Evolutionary conservation across 805 yeast species (phyloP), one percentile per base, ranked within the genome.

Genomic region (Tetrapisispora nanseiensis): DNA sequence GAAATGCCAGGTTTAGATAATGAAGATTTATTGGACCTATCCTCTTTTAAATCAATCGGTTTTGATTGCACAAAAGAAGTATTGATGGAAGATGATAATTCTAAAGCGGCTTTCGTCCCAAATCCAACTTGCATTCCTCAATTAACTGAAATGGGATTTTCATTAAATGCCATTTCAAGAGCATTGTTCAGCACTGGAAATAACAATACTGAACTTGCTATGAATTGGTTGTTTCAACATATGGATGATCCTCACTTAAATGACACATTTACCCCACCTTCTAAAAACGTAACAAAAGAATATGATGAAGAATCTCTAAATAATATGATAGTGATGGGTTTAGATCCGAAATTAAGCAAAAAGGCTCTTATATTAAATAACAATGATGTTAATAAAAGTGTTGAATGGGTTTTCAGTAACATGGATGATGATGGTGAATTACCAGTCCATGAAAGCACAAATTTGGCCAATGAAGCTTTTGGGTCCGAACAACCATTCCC

Each of bases 221-320:
- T 84, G 83, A 84, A 86, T 51, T 86, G 97, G 95, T 58, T 92
- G 6, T 81, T 92, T 55, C 82, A 74, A 18, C 95, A 89, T 55
- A 76, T 86, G 80, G 97, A 89, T 20, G 96, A 86, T 59, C 57
- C 79, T 1, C 82, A 76, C 52, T 73, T 89, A 34, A 94, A 89
- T 57, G 76, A 64, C 6, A 82, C 85, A 1, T 69, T 82, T 20
- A 62, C 63, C 2, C 65, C 68, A 7, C 45, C 41, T 24, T 27
- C 20, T 23, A 41, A 46, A 24, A 6, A 18, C 4, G n/a, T 19
- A 15, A 29, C 24, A 6, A 36, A 22, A 19, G 36, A 37, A 3
- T 44, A 46, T n/a, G 52, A 54, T 9, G 55, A 66, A 3, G 62
- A 62, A 3, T 33, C 55, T 2, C 35, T 61, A 8, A 42, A 41